Base-by-base conservation (phyloP, 106 monocot genomes). In the Chionographis japonica region DNA sequence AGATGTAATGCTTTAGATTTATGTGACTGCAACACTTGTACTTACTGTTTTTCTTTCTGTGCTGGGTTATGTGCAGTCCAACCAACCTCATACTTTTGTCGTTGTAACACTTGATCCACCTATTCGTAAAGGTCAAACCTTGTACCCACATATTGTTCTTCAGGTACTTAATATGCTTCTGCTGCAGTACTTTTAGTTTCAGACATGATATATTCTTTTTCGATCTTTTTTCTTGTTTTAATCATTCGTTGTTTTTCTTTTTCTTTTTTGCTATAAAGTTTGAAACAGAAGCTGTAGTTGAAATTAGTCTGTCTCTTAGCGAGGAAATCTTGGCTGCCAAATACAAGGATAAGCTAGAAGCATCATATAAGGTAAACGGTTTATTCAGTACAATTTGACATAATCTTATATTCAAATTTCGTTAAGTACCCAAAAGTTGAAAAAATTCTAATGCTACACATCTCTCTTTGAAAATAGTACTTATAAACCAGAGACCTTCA, bases 81-180 rank as follows among this genome's bases (percentile, higher is more conserved):
- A 99, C 79, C 93, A 99, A 54, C 93, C 98, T 50, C 93, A 93
- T 82, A 99, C 98, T 35, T 88, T 93, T 88, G 98, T 99, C 75
- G 83, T 99, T 37, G 71, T 93, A 58, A 93, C 90, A 52, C 93
- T 99, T 77, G 98, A 99, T 59, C 98, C 98, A 18, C 98, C 98
- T 42, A 99, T 99, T 58, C 93, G 93, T 36, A 99, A 99, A 80
- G 98, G 98, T 66, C 90, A 90, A 80, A 99, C 98, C 50, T 53
- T 90, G 55, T 99, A 99, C 68, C 98, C 98, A 1, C 93, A 99
- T 84, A 90, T 99, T 72, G 93, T 99, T 42, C 72, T 99, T 69
- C 98, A 99, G 93, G 98, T 97, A 74, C 40, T 39, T 12, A n/a
- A 43, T 54, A 61, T 42, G 42, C 58, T 64, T 49, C 57, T 68